phyloP scores from a whole-genome alignment of 2,329 filamentous ascomycete species.

The Pleomassaria siparia region DNA sequence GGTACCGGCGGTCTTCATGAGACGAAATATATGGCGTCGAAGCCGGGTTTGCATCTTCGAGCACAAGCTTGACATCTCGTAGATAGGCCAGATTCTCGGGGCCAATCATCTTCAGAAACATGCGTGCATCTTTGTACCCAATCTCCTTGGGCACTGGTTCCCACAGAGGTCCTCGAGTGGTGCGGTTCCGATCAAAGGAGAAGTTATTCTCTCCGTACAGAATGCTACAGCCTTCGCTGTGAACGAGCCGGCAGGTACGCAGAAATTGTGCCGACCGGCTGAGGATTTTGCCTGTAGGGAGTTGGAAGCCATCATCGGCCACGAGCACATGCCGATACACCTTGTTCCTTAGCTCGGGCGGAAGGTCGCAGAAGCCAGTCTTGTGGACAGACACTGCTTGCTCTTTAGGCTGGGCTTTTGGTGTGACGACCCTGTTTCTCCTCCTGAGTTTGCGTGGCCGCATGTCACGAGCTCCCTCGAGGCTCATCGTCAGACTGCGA shows the following conservation, averaged over 20 bases:
- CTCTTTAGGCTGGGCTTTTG: constrained; percentile 1
- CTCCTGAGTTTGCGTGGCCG: constrained; percentile 11
- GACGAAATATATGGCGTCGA: constrained; percentile 41
- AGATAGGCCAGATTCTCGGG: constrained; percentile 49
- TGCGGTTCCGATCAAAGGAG: constrained; percentile 43
- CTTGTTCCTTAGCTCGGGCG: constrained; percentile 49
- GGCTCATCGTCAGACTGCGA: constrained; percentile 17
- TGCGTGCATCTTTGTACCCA: constrained; percentile 41
- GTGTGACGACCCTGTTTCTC: constrained; percentile 5
- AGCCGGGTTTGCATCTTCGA: constrained; percentile 50
- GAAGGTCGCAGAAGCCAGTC: constrained; percentile 32
- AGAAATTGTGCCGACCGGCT: constrained; percentile 48
- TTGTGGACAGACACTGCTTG: neutral
- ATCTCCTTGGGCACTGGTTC: constrained; percentile 47
- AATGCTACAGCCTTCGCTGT: constrained; percentile 49
- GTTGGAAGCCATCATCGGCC: constrained; percentile 35
- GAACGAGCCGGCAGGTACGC: constrained; percentile 48
- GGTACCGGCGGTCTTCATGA: constrained; percentile 50
- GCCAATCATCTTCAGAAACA: constrained; percentile 52
- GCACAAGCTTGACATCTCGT: constrained; percentile 47
- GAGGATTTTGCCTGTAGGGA: constrained; percentile 41
- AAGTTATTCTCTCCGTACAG: constrained; percentile 56
- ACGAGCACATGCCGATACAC: constrained; percentile 51
- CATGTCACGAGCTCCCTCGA: constrained; percentile 19
- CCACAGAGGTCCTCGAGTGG: constrained; percentile 46